Percentiles rank a stretch among this genome's conserved stretches.
Conservation (phyloP, 306 rosid genomes). For the Rosa lucieae region DNA sequence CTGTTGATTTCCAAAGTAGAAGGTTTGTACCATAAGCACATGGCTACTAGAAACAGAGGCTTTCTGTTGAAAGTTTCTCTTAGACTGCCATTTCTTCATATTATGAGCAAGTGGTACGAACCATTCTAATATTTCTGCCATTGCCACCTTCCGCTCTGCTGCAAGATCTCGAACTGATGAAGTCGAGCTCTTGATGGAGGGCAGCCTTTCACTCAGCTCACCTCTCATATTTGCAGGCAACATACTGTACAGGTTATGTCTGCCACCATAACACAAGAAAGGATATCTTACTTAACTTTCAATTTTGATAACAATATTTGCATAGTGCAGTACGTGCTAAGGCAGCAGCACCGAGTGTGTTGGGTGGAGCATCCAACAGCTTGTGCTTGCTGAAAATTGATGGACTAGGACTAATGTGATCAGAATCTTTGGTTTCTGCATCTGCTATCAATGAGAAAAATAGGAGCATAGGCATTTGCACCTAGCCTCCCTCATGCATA, state of each 20-base stretch:
- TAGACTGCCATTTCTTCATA: slow-evolving; percentile 93
- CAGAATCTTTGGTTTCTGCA: slow-evolving; percentile 46
- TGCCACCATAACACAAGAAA: slow-evolving; percentile 61
- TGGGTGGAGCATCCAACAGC: slow-evolving; percentile 71
- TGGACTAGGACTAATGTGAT: slow-evolving; percentile 34
- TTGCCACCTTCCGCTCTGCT: slow-evolving; percentile 72
- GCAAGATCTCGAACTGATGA: slow-evolving; percentile 71
- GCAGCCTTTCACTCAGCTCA: slow-evolving; percentile 62
- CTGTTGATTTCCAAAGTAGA: slow-evolving; percentile 75
- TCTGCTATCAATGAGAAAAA: slow-evolving; percentile 38
- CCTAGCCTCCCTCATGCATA: too few relatives aligned
- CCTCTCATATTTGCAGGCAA: slow-evolving; percentile 66
- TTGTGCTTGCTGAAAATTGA: slow-evolving; percentile 44
- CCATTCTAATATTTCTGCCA: slow-evolving; percentile 73
- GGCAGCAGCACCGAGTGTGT: slow-evolving; percentile 81
- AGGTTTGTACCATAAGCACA: slow-evolving; percentile 85
- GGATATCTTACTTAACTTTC: slow-evolving; percentile 82
- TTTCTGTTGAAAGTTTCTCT: slow-evolving; percentile 81
- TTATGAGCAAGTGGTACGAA: slow-evolving; percentile 92
- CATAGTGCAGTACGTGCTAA: slow-evolving; percentile 91
- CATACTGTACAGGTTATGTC: slow-evolving; percentile 87
- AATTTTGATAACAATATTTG: slow-evolving; percentile 66
- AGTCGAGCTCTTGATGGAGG: slow-evolving; percentile 51
- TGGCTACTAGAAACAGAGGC: slow-evolving; percentile 62
- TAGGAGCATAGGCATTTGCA: too few relatives aligned